These are phyloP conservation scores for Penicillium sp. DNA, from an alignment of 2,329 filamentous ascomycete genomes.

Conservation along the genomic window DNA sequence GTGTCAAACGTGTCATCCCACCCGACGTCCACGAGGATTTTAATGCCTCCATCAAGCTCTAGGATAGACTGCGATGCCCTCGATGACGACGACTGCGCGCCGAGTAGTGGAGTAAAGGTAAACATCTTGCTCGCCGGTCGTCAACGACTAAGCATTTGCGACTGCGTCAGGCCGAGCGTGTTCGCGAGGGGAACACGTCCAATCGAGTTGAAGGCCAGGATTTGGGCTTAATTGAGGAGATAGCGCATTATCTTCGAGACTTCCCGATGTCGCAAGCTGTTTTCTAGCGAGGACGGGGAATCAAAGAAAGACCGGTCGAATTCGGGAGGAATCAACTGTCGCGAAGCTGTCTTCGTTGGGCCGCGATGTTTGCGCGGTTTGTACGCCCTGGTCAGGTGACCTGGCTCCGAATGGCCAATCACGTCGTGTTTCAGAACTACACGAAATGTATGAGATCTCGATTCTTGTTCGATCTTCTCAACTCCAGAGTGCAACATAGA, in stretches of 20 bases:
- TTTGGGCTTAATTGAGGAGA: not conserved
- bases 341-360: slow-evolving; percentile 7
- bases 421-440: not conserved
- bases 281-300: not conserved
- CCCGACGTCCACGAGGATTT: slow-evolving; percentile 88
- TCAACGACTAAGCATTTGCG: slow-evolving; percentile 10
- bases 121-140: slow-evolving; percentile 64
- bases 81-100: slow-evolving; percentile 77
- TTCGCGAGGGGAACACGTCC: slow-evolving; percentile 10
- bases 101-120: slow-evolving; percentile 88
- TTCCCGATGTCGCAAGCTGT: not conserved
- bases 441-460: not conserved
- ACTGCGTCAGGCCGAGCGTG: slow-evolving; percentile 7
- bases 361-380: slow-evolving; percentile 13
- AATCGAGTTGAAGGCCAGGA: not conserved
- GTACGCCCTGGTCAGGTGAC: slow-evolving; percentile 2
- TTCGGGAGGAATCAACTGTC: slow-evolving; percentile 1
- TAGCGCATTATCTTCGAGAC: not conserved
- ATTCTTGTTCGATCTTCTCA: not conserved
- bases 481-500: not conserved
- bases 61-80: slow-evolving; percentile 90
- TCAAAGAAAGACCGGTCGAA: not conserved
- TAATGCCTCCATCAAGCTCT: slow-evolving; percentile 94
- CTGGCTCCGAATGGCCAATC: not conserved
- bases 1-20: slow-evolving; percentile 93